Base-by-base conservation (phyloP, 306 rosid genomes). In the Rosa rugosa region DNA sequence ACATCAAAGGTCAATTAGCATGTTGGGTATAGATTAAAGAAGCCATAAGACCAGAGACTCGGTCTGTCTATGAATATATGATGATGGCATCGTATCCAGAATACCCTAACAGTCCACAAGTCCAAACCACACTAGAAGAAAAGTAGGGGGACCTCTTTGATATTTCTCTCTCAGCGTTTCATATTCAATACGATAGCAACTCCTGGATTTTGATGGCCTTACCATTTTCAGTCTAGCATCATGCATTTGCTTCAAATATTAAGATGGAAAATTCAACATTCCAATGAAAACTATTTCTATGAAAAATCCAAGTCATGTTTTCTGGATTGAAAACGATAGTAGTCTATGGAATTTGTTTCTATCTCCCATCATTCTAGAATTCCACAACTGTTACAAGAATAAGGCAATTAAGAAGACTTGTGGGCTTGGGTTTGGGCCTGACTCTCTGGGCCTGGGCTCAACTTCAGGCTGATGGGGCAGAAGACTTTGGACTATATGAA, bases 1-100 rank as follows among this genome's bases (percentile, higher is more conserved):
- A 5, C 73, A 70, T n/a, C 31, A n/a, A 56, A 71, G 25, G 65
- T 34, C 20, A 72, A 72, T 36, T 20, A 72, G 34, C 65, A 72
- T 51, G 76, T 7, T 8, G 9, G 44, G 34, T 4, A 27, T 31
- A 42, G 36, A 44, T 44, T 69, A 42, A 12, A 23, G 38, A 45
- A 45, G 51, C 42, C 34, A 47, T 47, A 10, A 14, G 31, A 14
- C 8, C 20, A 25, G 23, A 27, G 23, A 57, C 6, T 56, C 62
- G 2, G 27, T n/a, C 22, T 53, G 60, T 20, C 9, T 56, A 8
- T 51, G 62, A 56, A n/a, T 8, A 56, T 20, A 3, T 56, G 27
- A 23, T 40, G 45, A 36, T 36, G 46, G 45, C 23, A 65, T 65
- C 22, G 46, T 16, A 36, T 17, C 46, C 22, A 34, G 71, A 18